Percentiles rank a stretch among this genome's conserved stretches.
Conservation (phyloP, 495 filamentous ascomycete species). For the Acidomyces sp. region DNA sequence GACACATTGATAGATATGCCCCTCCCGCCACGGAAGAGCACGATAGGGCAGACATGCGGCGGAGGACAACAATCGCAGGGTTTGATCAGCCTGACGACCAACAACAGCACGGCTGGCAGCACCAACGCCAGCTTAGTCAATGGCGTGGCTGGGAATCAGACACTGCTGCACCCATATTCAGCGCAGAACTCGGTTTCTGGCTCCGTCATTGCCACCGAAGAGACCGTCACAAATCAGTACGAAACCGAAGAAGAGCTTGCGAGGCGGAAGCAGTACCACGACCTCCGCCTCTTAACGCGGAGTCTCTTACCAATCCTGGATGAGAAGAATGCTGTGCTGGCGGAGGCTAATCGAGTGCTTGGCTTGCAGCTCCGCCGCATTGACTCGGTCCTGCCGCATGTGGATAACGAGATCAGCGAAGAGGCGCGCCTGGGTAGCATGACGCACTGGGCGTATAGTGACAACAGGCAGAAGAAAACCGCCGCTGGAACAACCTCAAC, state of each 20-base stretch:
- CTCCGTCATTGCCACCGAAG: conserved; percentile 13
- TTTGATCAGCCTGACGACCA: conserved; percentile 18
- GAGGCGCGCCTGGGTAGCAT: conserved; percentile 83
- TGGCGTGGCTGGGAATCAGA: conserved; percentile 7
- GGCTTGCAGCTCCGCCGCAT: conserved; percentile 74
- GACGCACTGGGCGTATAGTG: conserved; percentile 90
- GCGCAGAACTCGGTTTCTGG: conserved; percentile 4
- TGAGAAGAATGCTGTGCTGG: conserved; percentile 92
- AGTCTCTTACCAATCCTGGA: conserved; percentile 77
- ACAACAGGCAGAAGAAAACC: conserved; percentile 57
- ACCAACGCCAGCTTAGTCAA: conserved; percentile 21
- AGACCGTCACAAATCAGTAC: conserved; percentile 1
- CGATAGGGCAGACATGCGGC: neutral
- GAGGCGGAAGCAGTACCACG: conserved; percentile 23
- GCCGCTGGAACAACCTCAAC: too few species aligned
- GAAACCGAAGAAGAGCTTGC: conserved; percentile 11
- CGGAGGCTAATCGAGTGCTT: conserved; percentile 75
- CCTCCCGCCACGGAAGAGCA: conserved; percentile 4
- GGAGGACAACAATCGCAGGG: conserved; percentile 3
- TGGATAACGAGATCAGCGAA: conserved; percentile 82
- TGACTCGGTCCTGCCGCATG: conserved; percentile 67
- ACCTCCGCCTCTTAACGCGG: conserved; percentile 30
- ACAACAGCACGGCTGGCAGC: conserved; percentile 22
- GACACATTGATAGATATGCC: conserved; percentile 44
- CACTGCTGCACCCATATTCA: neutral